Conservation (phyloP, 805 yeast genomes). For the Grigorovia transvaalensis region DNA sequence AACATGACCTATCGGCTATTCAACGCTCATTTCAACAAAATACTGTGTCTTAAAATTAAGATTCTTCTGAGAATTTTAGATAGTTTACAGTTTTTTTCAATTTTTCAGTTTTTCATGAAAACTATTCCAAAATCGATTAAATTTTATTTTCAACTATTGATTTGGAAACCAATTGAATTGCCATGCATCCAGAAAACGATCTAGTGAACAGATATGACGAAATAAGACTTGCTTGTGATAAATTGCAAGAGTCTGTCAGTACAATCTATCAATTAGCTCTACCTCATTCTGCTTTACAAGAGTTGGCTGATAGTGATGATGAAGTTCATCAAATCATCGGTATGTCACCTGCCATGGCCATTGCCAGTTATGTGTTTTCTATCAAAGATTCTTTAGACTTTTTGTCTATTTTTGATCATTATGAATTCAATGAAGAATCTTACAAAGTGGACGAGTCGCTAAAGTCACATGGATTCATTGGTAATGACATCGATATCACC, state of each 20-base stretch:
- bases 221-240: conserved; percentile 5
- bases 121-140: too few relatives aligned
- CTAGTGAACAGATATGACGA: not conserved
- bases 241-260: conserved; percentile 6
- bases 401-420: conserved; percentile 2
- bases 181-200: not conserved
- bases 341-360: conserved; percentile 5
- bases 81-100: too few relatives aligned
- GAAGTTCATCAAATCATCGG: conserved; percentile 6
- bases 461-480: conserved; percentile 1
- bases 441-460: not conserved
- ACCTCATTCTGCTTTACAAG: conserved; percentile 1
- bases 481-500: conserved; percentile 2
- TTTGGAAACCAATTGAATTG: too few relatives aligned
- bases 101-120: too few relatives aligned
- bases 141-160: too few relatives aligned
- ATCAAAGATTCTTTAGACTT: conserved; percentile 2
- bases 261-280: conserved; percentile 5
- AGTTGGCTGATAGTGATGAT: conserved; percentile 1
- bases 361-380: conserved; percentile 6
- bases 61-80: too few relatives aligned
- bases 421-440: conserved; percentile 6
- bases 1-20: too few relatives aligned
- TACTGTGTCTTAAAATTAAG: too few relatives aligned
- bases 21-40: too few relatives aligned